phyloP scores from a whole-genome alignment of 1,139 yeast genomes.

The Kurtzmaniella natalensis region DNA sequence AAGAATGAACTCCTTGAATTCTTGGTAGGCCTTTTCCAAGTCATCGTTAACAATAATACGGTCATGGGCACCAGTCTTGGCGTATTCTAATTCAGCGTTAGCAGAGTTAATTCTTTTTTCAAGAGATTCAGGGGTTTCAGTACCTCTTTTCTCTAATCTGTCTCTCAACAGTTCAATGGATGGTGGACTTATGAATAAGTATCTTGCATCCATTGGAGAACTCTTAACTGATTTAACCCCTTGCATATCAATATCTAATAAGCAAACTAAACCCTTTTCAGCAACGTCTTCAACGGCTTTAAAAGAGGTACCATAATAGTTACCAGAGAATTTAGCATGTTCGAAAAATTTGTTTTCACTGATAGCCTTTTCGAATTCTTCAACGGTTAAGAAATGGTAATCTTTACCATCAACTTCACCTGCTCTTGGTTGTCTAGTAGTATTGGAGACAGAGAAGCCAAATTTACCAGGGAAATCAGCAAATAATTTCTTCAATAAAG shows the following conservation, averaged over 20 bases:
- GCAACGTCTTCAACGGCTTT: conserved; percentile 78
- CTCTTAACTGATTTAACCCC: conserved; percentile 91
- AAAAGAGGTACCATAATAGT: conserved; percentile 91
- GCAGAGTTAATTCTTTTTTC: conserved; percentile 86
- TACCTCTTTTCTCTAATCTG: conserved; percentile 85
- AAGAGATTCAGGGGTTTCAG: conserved; percentile 84
- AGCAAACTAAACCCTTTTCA: conserved; percentile 64
- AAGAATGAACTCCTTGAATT: conserved; percentile 73
- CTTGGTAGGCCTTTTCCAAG: conserved; percentile 78
- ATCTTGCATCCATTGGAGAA: conserved; percentile 79
- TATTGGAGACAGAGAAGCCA: conserved; percentile 93
- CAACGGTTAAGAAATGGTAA: conserved; percentile 80
- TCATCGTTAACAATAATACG: conserved; percentile 84
- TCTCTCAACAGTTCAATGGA: conserved; percentile 68
- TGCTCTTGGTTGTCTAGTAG: conserved; percentile 86
- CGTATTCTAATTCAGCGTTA: conserved; percentile 78
- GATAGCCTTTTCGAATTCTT: conserved; percentile 71
- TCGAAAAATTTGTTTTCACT: conserved; percentile 78
- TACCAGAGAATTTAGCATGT: conserved; percentile 98
- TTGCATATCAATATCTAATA: conserved; percentile 97
- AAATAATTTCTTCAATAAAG: conserved; percentile 81
- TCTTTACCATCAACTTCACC: conserved; percentile 91
- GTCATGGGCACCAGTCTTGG: conserved; percentile 91
- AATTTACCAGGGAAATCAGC: conserved; percentile 85
- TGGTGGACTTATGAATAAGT: conserved; percentile 88